These are phyloP conservation scores for Fusarium pseudograminearum DNA, from an alignment of 2,329 filamentous ascomycete species.

Conservation along the genomic window DNA sequence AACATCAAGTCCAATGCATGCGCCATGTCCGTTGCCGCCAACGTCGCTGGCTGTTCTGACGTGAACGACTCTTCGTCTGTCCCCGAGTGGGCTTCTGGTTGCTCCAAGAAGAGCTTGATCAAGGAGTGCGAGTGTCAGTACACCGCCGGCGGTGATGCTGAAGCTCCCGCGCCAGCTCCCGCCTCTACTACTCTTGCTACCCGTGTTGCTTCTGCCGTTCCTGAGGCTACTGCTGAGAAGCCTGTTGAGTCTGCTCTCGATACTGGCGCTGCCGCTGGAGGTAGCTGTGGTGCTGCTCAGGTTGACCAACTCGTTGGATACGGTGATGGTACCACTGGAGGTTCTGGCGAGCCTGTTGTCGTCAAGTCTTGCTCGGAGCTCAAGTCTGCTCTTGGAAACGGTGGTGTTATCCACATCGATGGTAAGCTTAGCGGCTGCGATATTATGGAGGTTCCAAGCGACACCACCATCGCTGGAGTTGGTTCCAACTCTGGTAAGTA, in stretches of 20 bases:
- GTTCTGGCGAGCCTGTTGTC: slow-evolving; percentile 57
- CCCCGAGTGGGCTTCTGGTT: slow-evolving; percentile 49
- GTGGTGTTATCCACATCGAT: slow-evolving; percentile 59
- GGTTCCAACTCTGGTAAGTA: slow-evolving; percentile 53
- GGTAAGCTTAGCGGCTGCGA: slow-evolving; percentile 56
- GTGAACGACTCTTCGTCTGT: slow-evolving; percentile 44
- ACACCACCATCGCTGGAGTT: slow-evolving; percentile 63
- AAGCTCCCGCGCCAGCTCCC: slow-evolving; percentile 15
- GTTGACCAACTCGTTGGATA: slow-evolving; percentile 46
- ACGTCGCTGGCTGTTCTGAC: slow-evolving; percentile 38
- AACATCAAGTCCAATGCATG: slow-evolving; percentile 41
- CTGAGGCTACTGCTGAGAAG: slow-evolving; percentile 6
- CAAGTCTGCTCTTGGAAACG: slow-evolving; percentile 52
- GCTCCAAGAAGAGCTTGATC: slow-evolving; percentile 48
- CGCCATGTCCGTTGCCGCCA: slow-evolving; percentile 35
- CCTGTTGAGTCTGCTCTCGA: background rate
- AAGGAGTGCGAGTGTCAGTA: slow-evolving; percentile 51
- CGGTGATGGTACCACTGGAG: slow-evolving; percentile 59
- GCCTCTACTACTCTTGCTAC: slow-evolving; percentile 35
- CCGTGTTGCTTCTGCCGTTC: slow-evolving; percentile 18
- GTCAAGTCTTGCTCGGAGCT: slow-evolving; percentile 60
- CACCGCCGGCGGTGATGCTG: slow-evolving; percentile 36
- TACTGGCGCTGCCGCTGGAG: slow-evolving; percentile 16
- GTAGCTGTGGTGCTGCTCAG: slow-evolving; percentile 34
- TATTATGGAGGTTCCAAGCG: slow-evolving; percentile 58